Conservation (phyloP, 352 stramenopile genomes). For the Phytophthora citricola region DNA sequence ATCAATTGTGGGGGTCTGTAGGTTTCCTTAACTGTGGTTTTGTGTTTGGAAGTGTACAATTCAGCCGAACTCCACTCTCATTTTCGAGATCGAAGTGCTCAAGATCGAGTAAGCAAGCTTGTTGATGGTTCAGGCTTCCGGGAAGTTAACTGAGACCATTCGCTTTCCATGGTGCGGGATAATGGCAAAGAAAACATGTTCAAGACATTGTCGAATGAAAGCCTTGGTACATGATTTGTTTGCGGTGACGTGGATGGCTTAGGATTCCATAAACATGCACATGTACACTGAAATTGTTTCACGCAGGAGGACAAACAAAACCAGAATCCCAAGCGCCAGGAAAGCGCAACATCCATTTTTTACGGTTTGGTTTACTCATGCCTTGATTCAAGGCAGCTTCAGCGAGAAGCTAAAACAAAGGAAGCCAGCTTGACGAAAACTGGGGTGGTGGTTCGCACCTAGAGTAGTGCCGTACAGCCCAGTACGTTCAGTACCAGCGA, state of each 20-base stretch:
- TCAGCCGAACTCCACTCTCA: constrained; percentile 90
- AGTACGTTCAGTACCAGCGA: constrained; percentile 14
- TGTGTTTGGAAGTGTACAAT: constrained; percentile 68
- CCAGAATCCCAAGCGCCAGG: constrained; percentile 1
- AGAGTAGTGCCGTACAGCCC: not conserved
- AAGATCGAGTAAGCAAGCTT: constrained; percentile 57
- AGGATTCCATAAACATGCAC: too few relatives aligned
- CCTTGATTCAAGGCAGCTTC: constrained; percentile 3
- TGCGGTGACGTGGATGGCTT: too few relatives aligned
- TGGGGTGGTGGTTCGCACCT: not conserved
- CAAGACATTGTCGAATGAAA: too few relatives aligned
- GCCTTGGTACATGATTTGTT: too few relatives aligned
- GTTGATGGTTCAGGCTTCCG: constrained; percentile 2
- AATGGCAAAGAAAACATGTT: not conserved
- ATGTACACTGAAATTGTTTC: too few relatives aligned
- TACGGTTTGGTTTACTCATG: constrained; percentile 15
- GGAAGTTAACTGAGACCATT: not conserved
- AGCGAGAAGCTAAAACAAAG: constrained; percentile 1
- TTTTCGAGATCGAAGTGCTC: constrained; percentile 95
- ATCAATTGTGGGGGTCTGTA: not conserved
- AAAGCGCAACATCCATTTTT: constrained; percentile 15
- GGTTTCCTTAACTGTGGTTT: constrained; percentile 48
- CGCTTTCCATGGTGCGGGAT: too few relatives aligned
- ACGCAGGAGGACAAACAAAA: not conserved
- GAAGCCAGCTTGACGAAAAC: not conserved